These are phyloP conservation scores for Hanseniaspora gamundiae DNA, from an alignment of 1,139 yeast genomes.

Conservation along the genomic window DNA sequence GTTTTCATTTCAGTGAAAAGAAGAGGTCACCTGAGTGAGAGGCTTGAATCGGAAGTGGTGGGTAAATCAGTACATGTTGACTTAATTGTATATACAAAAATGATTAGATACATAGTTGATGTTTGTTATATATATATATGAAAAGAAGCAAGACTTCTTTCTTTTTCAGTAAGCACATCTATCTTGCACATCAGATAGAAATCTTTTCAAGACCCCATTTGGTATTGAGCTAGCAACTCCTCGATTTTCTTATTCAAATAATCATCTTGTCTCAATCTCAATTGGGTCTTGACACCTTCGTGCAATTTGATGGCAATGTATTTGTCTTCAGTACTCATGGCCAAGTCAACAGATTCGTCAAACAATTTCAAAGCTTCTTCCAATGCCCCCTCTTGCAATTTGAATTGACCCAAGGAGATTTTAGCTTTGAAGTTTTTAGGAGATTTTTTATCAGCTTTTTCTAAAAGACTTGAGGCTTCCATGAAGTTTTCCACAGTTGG, in stretches of 20 bases:
- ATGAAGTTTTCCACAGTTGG: slow-evolving; percentile 39
- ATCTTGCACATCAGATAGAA: no score
- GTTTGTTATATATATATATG: no score
- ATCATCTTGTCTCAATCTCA: slow-evolving; percentile 58
- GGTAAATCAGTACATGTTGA: no score
- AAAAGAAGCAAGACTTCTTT: no score
- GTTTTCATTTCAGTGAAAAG: no score
- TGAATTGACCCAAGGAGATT: slow-evolving; percentile 81
- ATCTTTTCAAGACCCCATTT: slow-evolving; percentile 6
- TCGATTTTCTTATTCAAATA: slow-evolving; percentile 35
- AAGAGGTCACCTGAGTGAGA: no score
- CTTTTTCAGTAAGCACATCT: no score
- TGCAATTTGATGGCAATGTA: slow-evolving; percentile 86
- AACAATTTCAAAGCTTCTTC: slow-evolving; percentile 74
- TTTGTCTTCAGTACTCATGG: slow-evolving; percentile 80
- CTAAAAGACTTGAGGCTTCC: slow-evolving; percentile 57
- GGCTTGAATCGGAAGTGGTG: no score
- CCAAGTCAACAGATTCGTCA: slow-evolving; percentile 69
- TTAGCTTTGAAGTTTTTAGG: slow-evolving; percentile 83
- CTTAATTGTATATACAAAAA: no score
- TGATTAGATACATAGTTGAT: no score
- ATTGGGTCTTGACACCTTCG: slow-evolving; percentile 80
- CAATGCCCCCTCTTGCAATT: slow-evolving; percentile 68
- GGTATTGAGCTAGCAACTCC: slow-evolving; percentile 29
- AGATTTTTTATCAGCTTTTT: slow-evolving; percentile 71